Evolutionary conservation across 2,329 filamentous ascomycete genomes (phyloP), one percentile per base, ranked within the genome.

Genomic region (Thermoascus crustaceus): DNA sequence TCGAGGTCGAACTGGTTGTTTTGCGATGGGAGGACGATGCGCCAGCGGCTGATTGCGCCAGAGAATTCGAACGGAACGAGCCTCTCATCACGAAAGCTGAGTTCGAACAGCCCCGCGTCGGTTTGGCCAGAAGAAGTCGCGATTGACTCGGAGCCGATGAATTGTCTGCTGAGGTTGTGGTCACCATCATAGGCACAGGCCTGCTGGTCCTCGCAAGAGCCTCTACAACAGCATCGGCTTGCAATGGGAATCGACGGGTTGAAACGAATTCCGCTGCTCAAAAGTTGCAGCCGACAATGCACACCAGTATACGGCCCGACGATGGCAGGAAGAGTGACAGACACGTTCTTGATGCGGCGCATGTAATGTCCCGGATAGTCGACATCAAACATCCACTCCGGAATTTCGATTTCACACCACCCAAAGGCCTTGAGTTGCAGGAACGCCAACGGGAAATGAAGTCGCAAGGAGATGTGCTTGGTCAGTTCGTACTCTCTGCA

Each of bases 311-410:
- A 56, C 2, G 61, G 60, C 0, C 54, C 55, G 3, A 45, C 35
- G 9, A 51, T 26, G 37, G 48, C 57, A 0, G 55, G 60, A 7
- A 67, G 53, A 0, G 57, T 48, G 1, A 66, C 11, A 1, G 51
- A 26, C 1, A 66, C 52, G 20, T 50, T 42, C 11, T 46, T 48
- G 37, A 65, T 58, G 4, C 58, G 53, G 1, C 63, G 56, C 9
- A 50, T 30, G 44, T 62, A 66, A 44, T 67, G 63, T 2, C 62
- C 61, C 0, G 64, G 62, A 38, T 52, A 63, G 47, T 63, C 61
- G 23, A 62, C 41, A 44, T 65, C 61, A 39, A 55, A 64, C 4
- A 58, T n/a, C n/a, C n/a, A n/a, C n/a, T n/a, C n/a, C n/a, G n/a
- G n/a, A n/a, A n/a, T n/a, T n/a, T n/a, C n/a, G n/a, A n/a, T n/a